Evolutionary conservation across 2,329 filamentous ascomycete genomes (phyloP).

Genomic region (Dactylonectria macrodidyma): DNA sequence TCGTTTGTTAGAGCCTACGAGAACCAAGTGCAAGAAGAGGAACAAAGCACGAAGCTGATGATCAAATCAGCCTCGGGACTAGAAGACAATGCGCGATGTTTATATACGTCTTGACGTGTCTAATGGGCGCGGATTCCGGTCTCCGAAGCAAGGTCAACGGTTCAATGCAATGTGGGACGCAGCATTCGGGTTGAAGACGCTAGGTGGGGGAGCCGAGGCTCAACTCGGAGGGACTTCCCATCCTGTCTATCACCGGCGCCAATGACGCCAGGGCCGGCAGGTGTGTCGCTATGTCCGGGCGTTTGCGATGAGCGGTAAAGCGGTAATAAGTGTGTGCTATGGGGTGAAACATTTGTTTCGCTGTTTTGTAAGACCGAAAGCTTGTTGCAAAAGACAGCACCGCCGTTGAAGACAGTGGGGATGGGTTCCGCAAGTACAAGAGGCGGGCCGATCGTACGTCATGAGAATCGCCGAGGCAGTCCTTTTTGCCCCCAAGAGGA

Average conservation of each 20-base stretch:
- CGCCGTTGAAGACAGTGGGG: conserved; percentile 10
- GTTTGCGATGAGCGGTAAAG: conserved; percentile 4
- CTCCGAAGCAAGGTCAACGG: conserved; percentile 17
- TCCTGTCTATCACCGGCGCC: conserved; percentile 15
- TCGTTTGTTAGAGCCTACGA: background rate
- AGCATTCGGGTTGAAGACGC: conserved; percentile 4
- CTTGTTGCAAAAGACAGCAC: background rate
- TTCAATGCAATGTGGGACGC: background rate
- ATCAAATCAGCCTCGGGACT: no score
- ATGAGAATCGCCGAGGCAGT: conserved; percentile 20
- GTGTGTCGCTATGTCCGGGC: conserved; percentile 1
- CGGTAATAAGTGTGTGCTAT: conserved; percentile 2
- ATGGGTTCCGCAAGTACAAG: background rate
- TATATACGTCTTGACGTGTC: conserved; percentile 10
- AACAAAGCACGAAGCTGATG: background rate
- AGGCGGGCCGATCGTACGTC: conserved; percentile 11
- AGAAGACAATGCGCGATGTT: background rate
- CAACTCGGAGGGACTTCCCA: conserved; percentile 28
- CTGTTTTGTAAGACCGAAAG: background rate
- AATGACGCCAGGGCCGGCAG: conserved; percentile 12
- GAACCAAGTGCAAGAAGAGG: conserved; percentile 12
- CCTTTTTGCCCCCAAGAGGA: background rate
- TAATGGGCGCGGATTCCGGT: background rate
- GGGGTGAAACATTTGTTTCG: conserved; percentile 10
- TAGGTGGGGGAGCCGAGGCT: conserved; percentile 28